Percentiles rank a stretch among this genome's conserved stretches.
These are phyloP conservation scores for Citrullus amarus DNA, from an alignment of 306 rosid genomes.

Conservation along the genomic window DNA sequence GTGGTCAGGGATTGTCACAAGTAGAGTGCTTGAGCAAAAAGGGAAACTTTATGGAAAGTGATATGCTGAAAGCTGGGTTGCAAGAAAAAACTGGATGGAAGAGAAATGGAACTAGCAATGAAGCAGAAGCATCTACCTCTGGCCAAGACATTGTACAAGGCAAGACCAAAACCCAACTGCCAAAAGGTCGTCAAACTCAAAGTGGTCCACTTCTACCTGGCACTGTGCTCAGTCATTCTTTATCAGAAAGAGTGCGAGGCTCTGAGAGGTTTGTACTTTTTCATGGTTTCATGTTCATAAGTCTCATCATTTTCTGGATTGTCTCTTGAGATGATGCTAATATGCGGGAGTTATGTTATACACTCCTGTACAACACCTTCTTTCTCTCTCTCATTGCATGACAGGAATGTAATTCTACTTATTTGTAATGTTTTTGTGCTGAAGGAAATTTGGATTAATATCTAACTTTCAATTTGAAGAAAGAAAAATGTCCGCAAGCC, in stretches of 20 bases:
- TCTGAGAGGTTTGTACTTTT: slow-evolving; percentile 39
- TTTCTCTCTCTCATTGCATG: neutral
- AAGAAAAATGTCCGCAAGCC: neutral
- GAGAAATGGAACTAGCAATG: slow-evolving; percentile 35
- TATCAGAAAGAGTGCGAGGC: slow-evolving; percentile 43
- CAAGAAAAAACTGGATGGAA: slow-evolving; percentile 35
- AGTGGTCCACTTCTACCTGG: slow-evolving; percentile 86
- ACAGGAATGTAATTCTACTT: neutral
- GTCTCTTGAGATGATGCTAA: neutral
- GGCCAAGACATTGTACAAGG: slow-evolving; percentile 34
- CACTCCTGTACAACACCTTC: neutral
- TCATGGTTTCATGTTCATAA: slow-evolving; percentile 1
- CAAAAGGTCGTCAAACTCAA: slow-evolving; percentile 54
- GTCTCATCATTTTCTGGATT: neutral
- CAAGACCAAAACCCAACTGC: slow-evolving; percentile 37
- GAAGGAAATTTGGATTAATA: neutral
- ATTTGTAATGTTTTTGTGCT: neutral
- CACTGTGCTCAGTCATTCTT: slow-evolving; percentile 52
- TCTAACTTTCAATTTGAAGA: neutral
- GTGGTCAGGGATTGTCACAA: slow-evolving; percentile 31
- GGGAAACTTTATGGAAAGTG: slow-evolving; percentile 36
- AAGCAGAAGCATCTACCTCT: slow-evolving; percentile 29
- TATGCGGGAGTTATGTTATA: neutral
- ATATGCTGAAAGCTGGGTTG: slow-evolving; percentile 26
- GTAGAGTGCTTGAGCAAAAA: slow-evolving; percentile 26